A percentile compares a stretch with the other conserved stretches of the same genome.
Conservation (phyloP, 2,329 filamentous ascomycete genomes). For the Botrytis tulipae region DNA sequence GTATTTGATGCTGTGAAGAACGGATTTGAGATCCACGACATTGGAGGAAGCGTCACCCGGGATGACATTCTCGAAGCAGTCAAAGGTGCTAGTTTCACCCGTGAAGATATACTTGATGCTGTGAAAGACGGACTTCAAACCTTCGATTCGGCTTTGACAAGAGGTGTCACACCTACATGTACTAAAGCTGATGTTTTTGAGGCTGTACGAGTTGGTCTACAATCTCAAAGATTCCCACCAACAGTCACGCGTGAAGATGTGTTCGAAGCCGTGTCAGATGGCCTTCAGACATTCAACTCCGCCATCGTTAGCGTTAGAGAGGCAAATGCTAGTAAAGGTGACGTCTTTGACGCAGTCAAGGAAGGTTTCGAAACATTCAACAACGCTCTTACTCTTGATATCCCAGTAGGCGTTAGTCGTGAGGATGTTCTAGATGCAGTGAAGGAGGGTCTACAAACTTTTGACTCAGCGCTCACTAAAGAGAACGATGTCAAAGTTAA, state of each 20-base stretch:
- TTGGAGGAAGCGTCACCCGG: conserved; percentile 60
- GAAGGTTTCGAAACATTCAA: conserved; percentile 55
- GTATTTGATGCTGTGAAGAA: conserved; percentile 65
- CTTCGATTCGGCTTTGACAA: conserved; percentile 44
- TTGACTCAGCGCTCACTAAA: conserved; percentile 61
- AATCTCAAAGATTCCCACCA: conserved; percentile 73
- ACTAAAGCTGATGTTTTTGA: conserved; percentile 81
- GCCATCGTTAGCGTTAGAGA: conserved; percentile 59
- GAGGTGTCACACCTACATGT: conserved; percentile 47
- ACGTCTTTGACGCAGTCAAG: conserved; percentile 57
- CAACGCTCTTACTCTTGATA: conserved; percentile 57
- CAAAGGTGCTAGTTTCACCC: conserved; percentile 59
- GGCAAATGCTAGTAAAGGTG: conserved; percentile 53
- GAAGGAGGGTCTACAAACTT: conserved; percentile 72
- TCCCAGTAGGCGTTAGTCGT: conserved; percentile 57
- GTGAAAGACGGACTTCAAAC: conserved; percentile 59
- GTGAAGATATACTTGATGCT: conserved; percentile 62
- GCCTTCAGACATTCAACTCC: conserved; percentile 52
- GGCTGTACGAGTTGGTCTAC: conserved; percentile 71
- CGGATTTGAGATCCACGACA: conserved; percentile 60
- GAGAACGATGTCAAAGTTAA: conserved; percentile 58
- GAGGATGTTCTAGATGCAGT: conserved; percentile 87
- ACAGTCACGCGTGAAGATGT: conserved; percentile 60
- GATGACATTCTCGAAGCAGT: conserved; percentile 65
- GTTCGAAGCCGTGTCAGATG: conserved; percentile 61